Evolutionary conservation across 2,329 filamentous ascomycete species (phyloP).

Genomic region (Macrophomina tecta): DNA sequence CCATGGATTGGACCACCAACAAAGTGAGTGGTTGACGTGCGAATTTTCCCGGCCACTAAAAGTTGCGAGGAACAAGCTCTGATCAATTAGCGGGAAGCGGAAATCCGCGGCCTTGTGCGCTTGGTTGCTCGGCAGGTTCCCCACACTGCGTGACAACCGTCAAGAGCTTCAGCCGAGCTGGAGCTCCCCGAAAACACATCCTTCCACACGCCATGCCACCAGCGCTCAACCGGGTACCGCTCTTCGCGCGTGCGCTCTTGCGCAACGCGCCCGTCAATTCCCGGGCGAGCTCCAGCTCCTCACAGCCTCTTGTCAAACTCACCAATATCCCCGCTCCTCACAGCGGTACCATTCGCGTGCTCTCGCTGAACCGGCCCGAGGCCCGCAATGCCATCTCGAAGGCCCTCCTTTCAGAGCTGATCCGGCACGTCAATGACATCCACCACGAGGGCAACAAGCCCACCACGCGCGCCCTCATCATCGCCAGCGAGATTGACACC

Average conservation of each 20-base stretch:
- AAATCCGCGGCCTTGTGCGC: background rate
- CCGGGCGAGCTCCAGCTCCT: constrained; percentile 26
- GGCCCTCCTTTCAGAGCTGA: constrained; percentile 74
- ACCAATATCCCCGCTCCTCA: constrained; percentile 78
- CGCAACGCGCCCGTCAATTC: constrained; percentile 2
- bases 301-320: constrained; percentile 66
- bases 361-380: constrained; percentile 83
- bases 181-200: background rate
- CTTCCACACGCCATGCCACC: constrained; percentile 17
- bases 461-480: constrained; percentile 77
- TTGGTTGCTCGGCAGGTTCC: constrained; percentile 13
- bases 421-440: constrained; percentile 74
- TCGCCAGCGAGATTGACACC: constrained; percentile 83
- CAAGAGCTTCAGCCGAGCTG: constrained; percentile 13
- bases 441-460: constrained; percentile 63
- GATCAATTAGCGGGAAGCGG: background rate
- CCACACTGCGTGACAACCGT: constrained; percentile 3
- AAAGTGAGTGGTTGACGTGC: too few relatives aligned
- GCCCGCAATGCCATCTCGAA: constrained; percentile 91
- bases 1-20: too few relatives aligned
- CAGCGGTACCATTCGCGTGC: constrained; percentile 82
- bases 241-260: constrained; percentile 16
- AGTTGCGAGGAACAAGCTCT: too few relatives aligned
- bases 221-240: constrained; percentile 13
- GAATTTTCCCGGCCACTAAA: too few relatives aligned